Evolutionary conservation across 2,329 filamentous ascomycete species (phyloP), one percentile per base, ranked within the genome.

Genomic region (Calonectria montana): DNA sequence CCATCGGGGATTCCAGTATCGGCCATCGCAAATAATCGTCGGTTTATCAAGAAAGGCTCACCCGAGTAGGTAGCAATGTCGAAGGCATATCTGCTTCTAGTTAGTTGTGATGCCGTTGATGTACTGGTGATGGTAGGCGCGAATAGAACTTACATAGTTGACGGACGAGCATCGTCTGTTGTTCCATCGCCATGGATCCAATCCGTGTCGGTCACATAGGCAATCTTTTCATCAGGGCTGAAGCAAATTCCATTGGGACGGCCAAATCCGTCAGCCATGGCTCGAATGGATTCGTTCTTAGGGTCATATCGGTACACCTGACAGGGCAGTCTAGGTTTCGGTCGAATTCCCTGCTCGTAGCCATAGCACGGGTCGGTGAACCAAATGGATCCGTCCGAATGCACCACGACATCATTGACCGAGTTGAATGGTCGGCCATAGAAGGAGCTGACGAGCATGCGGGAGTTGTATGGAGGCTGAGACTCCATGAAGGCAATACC

Each of bases 301-400:
- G 86, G 83, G 43, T 87, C 82, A 63, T 84, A 88, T 13, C 87
- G 82, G 75, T 89, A 89, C 3, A 89, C 87, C 67, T 86, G 85
- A 63, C 81, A 83, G 0, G 87, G 87, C 12, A 89, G 69, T 47
- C 80, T 78, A 1, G 87, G 86, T 12, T 78, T 76, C 12, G 83
- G 84, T 12, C 87, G 82, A 74, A 87, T 86, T 12, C 85, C 83
- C 73, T 88, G 86, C 68, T 87, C 83, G 29, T 80, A 84, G 10
- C 87, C 88, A 75, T 89, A 88, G 10, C 82, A 80, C 0, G 87
- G 85, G 74, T 88, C 87, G 0, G 87, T 88, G 75, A 88, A 88
- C 86, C 87, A 88, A 27, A 89, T 82, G 7, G 80, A 81, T 4
- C 85, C 85, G 68, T 87, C 86, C 1, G 73, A 74, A 53, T 83